Conservation (phyloP, 1,139 yeast genomes). For the Yamadazyma spencermartinsiae region DNA sequence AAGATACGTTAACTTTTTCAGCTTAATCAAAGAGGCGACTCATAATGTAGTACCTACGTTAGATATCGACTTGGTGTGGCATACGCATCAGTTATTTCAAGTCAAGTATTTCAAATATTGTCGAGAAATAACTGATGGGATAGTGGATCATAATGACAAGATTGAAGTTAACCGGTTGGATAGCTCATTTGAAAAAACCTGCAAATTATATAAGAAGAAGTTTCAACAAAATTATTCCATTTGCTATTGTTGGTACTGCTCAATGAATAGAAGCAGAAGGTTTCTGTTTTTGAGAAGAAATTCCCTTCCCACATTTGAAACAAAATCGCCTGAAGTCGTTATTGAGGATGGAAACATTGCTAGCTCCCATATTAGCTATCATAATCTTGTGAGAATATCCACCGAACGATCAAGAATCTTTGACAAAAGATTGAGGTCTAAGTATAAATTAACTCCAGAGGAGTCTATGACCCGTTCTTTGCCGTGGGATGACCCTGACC, state of each 20-base stretch:
- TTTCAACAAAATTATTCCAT: constrained; percentile 15
- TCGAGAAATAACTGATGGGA: constrained; percentile 9
- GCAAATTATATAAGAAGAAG: constrained; percentile 5
- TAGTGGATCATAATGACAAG: constrained; percentile 19
- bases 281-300: not conserved
- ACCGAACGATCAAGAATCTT: constrained; percentile 4
- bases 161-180: constrained; percentile 13
- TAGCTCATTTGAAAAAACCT: constrained; percentile 14
- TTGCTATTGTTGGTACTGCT: constrained; percentile 20
- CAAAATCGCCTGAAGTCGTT: constrained; percentile 2
- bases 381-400: constrained; percentile 10
- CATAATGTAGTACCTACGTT: constrained; percentile 34
- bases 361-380: constrained; percentile 12
- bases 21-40: constrained; percentile 15
- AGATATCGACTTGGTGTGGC: constrained; percentile 44
- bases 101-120: constrained; percentile 25
- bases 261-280: constrained; percentile 6
- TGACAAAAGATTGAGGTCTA: not conserved
- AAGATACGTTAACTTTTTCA: constrained; percentile 29
- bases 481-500: not conserved
- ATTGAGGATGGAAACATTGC: not conserved
- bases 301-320: no score
- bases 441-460: not conserved
- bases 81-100: constrained; percentile 36
- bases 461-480: not conserved